Conservation (phyloP, 1,284 basidiomycete species). For the Spongiforma sp. region DNA sequence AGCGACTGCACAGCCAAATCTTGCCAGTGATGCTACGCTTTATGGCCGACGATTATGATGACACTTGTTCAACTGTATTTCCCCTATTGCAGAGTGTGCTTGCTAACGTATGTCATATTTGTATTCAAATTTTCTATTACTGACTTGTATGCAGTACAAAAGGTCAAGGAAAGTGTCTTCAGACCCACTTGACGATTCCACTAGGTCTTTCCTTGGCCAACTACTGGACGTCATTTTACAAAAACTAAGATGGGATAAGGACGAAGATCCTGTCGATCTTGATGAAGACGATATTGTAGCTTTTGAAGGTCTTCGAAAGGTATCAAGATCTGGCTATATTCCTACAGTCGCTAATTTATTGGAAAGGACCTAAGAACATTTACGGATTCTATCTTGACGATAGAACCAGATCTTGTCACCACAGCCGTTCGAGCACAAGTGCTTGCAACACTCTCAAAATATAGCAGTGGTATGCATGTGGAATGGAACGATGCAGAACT, state of each 20-base stretch:
- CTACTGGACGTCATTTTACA: constrained; percentile 82
- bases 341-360: constrained; percentile 9
- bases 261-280: constrained; percentile 80
- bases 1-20: constrained; percentile 67
- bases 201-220: constrained; percentile 81
- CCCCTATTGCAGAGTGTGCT: constrained; percentile 81
- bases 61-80: constrained; percentile 86
- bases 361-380: constrained; percentile 80
- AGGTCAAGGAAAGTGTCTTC: constrained; percentile 71
- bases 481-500: constrained; percentile 97
- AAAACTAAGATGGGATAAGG: constrained; percentile 94
- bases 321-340: constrained; percentile 34
- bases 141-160: constrained; percentile 66
- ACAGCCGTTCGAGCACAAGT: constrained; percentile 75
- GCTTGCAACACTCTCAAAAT: constrained; percentile 73
- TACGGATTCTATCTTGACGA: constrained; percentile 80
- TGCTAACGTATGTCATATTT: constrained; percentile 59
- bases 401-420: constrained; percentile 84
- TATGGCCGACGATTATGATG: constrained; percentile 88
- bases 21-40: constrained; percentile 89
- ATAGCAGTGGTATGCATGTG: constrained; percentile 59
- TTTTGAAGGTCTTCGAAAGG: constrained; percentile 89
- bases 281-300: constrained; percentile 90
- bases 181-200: constrained; percentile 72
- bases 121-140: neutral